These are phyloP conservation scores for Calocybe indica DNA, from an alignment of 768 basidiomycete genomes.

Conservation along the genomic window DNA sequence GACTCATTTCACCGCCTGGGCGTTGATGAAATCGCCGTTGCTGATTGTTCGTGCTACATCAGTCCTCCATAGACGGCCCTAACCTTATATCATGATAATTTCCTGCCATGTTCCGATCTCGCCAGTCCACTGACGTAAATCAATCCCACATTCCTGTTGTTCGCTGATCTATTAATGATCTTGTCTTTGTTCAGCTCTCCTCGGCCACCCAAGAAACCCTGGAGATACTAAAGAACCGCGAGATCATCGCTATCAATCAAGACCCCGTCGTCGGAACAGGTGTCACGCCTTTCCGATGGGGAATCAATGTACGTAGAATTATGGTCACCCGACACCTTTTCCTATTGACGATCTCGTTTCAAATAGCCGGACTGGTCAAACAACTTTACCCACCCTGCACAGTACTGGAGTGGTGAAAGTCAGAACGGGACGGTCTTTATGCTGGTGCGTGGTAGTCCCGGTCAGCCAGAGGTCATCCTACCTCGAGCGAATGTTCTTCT, in stretches of 20 bases:
- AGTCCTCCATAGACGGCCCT: not conserved
- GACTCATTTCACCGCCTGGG: constrained; percentile 52
- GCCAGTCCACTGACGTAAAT: constrained; percentile 1
- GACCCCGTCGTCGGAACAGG: constrained; percentile 56
- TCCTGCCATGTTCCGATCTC: not conserved
- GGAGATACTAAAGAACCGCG: constrained; percentile 53
- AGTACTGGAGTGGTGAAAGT: constrained; percentile 59
- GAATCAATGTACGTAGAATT: constrained; percentile 43
- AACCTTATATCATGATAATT: not conserved
- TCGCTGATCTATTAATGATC: not conserved
- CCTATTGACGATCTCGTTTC: not conserved
- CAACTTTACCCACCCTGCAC: constrained; percentile 46
- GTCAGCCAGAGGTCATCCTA: not conserved
- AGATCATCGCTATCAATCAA: constrained; percentile 66
- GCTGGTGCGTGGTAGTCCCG: constrained; percentile 35
- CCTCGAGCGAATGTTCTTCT: not conserved
- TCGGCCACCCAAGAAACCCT: constrained; percentile 41
- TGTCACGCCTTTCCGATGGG: constrained; percentile 62
- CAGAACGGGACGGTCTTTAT: constrained; percentile 59
- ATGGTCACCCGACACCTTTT: not conserved
- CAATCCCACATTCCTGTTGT: not conserved
- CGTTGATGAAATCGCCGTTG: constrained; percentile 42
- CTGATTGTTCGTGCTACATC: constrained; percentile 23
- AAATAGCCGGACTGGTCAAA: constrained; percentile 31
- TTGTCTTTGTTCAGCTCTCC: constrained; percentile 32